Conservation (phyloP, 345 rosid species). For the Ceriops tagal region DNA sequence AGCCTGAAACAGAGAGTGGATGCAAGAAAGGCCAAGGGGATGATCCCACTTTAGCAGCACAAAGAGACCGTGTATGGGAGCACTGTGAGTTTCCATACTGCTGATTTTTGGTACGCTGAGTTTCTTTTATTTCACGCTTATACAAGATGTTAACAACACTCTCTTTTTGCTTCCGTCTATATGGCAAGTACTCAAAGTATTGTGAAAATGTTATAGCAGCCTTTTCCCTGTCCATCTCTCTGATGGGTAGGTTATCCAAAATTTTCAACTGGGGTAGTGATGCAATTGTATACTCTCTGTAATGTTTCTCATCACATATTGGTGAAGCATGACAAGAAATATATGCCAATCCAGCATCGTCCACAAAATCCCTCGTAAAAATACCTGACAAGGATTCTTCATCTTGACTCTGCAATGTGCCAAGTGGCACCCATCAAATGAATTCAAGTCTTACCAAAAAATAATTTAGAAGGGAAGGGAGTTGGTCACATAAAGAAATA, state of each 20-base stretch:
- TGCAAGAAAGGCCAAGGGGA: slow-evolving; percentile 75
- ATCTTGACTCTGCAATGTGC: slow-evolving; percentile 21
- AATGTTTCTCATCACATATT: slow-evolving; percentile 81
- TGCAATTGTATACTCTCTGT: slow-evolving; percentile 78
- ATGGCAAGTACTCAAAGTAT: slow-evolving; percentile 74
- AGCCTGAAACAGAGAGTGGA: slow-evolving; percentile 52
- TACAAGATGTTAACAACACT: slow-evolving; percentile 60
- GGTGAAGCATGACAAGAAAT: slow-evolving; percentile 67
- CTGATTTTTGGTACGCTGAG: slow-evolving; percentile 20
- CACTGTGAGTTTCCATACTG: slow-evolving; percentile 47
- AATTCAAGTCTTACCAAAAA: background rate
- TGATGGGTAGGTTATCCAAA: slow-evolving; percentile 66
- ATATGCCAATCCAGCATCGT: slow-evolving; percentile 48
- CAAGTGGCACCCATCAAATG: slow-evolving; percentile 44
- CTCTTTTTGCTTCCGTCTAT: slow-evolving; percentile 64
- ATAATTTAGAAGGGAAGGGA: background rate
- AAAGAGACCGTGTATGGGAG: slow-evolving; percentile 69
- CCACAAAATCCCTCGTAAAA: slow-evolving; percentile 32
- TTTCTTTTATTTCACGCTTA: slow-evolving; percentile 69
- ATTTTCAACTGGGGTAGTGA: slow-evolving; percentile 70
- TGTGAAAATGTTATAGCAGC: slow-evolving; percentile 52
- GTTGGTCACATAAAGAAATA: background rate
- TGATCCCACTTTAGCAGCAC: slow-evolving; percentile 85
- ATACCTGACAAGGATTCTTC: slow-evolving; percentile 39
- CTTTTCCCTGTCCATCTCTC: slow-evolving; percentile 62